Conservation (phyloP, 1,139 yeast genomes). For the Yamadazyma triangularis region DNA sequence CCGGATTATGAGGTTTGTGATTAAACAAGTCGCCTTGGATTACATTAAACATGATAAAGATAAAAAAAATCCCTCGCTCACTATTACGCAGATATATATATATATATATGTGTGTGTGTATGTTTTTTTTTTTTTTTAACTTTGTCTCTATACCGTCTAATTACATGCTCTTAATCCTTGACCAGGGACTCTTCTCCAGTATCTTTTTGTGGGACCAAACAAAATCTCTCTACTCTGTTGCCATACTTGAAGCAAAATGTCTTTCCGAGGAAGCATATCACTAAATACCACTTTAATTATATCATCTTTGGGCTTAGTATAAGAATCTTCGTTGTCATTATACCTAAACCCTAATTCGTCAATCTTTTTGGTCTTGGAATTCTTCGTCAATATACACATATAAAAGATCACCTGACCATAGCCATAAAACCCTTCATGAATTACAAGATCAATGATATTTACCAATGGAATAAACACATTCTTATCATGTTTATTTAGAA, state of each 20-base stretch:
- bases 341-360: background rate
- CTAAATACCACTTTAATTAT: slow-evolving; percentile 48
- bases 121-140: no score
- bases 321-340: slow-evolving; percentile 7
- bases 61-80: no score
- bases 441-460: slow-evolving; percentile 53
- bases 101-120: no score
- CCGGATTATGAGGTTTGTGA: slow-evolving; percentile 17
- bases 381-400: slow-evolving; percentile 51
- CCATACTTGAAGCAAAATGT: slow-evolving; percentile 38
- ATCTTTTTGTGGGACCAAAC: slow-evolving; percentile 29
- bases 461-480: slow-evolving; percentile 47
- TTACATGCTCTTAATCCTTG: slow-evolving; percentile 22
- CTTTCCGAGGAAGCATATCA: slow-evolving; percentile 41
- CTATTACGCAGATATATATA: no score
- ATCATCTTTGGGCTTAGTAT: slow-evolving; percentile 16
- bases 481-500: slow-evolving; percentile 16
- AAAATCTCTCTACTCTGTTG: slow-evolving; percentile 32
- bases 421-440: slow-evolving; percentile 65
- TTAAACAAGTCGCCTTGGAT: slow-evolving; percentile 58
- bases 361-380: slow-evolving; percentile 6
- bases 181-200: slow-evolving; percentile 44
- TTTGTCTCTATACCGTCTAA: no score
- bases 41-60: background rate
- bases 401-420: slow-evolving; percentile 59